Conservation (phyloP, 2,329 filamentous ascomycete genomes). For the Clathrospora elynae region DNA sequence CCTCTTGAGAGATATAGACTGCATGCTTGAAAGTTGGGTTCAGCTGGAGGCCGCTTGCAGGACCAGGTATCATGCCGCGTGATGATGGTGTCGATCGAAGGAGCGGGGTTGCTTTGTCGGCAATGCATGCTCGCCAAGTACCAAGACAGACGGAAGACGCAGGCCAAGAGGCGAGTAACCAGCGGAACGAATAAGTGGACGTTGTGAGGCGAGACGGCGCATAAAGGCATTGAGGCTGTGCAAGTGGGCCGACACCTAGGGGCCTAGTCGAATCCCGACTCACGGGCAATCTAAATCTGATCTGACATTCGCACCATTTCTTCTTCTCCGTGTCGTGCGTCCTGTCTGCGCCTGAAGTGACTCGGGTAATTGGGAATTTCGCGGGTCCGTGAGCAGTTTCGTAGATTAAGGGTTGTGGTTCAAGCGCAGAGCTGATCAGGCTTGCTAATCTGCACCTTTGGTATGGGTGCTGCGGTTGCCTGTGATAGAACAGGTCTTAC, state of each 20-base stretch:
- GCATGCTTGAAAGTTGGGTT: no score
- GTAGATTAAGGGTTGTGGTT: constrained; percentile 11
- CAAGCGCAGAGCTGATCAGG: constrained; percentile 13
- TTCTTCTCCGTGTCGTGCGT: constrained; percentile 6
- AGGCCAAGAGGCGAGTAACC: constrained; percentile 15
- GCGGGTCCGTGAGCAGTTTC: constrained; percentile 7
- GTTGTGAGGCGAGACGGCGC: constrained; percentile 23
- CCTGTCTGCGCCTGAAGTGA: constrained; percentile 15
- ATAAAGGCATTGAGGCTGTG: constrained; percentile 45
- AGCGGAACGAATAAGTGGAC: constrained; percentile 28
- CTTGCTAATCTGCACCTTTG: constrained; percentile 17
- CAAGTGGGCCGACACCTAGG: constrained; percentile 17
- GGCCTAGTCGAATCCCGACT: constrained; percentile 13
- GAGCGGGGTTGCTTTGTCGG: constrained; percentile 25
- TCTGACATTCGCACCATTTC: constrained; percentile 1
- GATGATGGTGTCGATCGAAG: constrained; percentile 10
- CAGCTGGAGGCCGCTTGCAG: background rate
- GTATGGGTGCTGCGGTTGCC: constrained; percentile 16
- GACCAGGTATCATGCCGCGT: constrained; percentile 19
- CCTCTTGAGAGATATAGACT: constrained; percentile 1
- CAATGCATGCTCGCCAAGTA: constrained; percentile 15
- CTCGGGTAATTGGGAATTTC: constrained; percentile 4
- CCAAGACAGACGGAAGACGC: constrained; percentile 19
- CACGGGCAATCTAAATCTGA: constrained; percentile 18
- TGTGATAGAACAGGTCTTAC: constrained; percentile 25